phyloP scores from a whole-genome alignment of 2,329 filamentous ascomycete species.

The Alternaria tenuissima region DNA sequence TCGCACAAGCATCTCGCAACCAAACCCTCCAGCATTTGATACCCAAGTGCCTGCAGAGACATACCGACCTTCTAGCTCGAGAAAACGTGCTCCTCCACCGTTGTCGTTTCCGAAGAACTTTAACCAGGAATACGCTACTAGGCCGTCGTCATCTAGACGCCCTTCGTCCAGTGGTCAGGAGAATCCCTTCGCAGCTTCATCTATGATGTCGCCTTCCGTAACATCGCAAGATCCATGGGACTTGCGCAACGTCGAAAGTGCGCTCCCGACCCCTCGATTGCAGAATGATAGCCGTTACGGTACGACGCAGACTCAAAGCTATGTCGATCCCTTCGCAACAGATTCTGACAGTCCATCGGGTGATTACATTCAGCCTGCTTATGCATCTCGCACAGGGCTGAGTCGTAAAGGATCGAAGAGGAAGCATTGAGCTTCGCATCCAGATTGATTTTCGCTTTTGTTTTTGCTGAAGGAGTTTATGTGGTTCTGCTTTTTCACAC shows the following conservation, averaged over 20 bases:
- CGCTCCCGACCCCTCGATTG: slow-evolving; percentile 25
- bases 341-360: slow-evolving; percentile 15
- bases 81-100: slow-evolving; percentile 27
- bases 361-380: slow-evolving; percentile 1
- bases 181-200: slow-evolving; percentile 30
- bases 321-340: slow-evolving; percentile 24
- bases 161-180: slow-evolving; percentile 28
- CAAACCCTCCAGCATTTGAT: slow-evolving; percentile 25
- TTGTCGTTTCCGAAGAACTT: slow-evolving; percentile 29
- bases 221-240: slow-evolving; percentile 38
- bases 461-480: background rate
- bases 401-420: slow-evolving; percentile 12
- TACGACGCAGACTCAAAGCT: slow-evolving; percentile 24
- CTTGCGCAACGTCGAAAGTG: slow-evolving; percentile 25
- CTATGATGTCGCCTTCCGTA: slow-evolving; percentile 2
- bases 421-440: slow-evolving; percentile 10
- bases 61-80: slow-evolving; percentile 26
- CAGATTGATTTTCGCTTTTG: background rate
- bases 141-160: slow-evolving; percentile 33
- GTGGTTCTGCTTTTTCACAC: background rate
- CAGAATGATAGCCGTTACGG: background rate
- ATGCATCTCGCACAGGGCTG: slow-evolving; percentile 9
- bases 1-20: slow-evolving; percentile 35
- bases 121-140: slow-evolving; percentile 21
- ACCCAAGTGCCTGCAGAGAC: slow-evolving; percentile 20